phyloP scores from a whole-genome alignment of 805 yeast species.

The Zygoascus ofunaensis region DNA sequence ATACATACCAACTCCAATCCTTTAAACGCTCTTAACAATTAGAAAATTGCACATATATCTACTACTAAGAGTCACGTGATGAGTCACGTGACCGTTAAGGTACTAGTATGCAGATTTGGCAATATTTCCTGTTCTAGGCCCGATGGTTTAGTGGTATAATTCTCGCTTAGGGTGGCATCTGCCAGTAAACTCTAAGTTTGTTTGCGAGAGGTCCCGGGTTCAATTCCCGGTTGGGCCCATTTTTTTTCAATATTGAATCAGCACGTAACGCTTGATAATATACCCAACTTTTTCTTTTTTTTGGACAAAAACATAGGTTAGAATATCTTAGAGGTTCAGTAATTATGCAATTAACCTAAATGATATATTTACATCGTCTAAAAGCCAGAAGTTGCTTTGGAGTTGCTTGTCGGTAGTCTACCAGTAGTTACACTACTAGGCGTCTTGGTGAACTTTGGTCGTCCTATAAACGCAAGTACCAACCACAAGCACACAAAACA shows the following conservation, averaged over 20 bases:
- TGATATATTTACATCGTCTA: background rate
- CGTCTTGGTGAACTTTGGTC: background rate
- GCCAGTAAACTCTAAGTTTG: too few relatives aligned
- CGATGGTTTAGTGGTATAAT: constrained; percentile 32
- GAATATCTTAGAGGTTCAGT: background rate
- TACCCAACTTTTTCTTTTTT: background rate
- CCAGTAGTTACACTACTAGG: too few relatives aligned
- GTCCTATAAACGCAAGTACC: constrained; percentile 9
- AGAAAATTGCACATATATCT: too few relatives aligned
- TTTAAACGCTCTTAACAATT: too few relatives aligned
- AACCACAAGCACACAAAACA: constrained; percentile 40
- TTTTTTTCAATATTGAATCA: constrained; percentile 8
- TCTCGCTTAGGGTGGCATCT: constrained; percentile 29
- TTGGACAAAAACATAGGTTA: background rate
- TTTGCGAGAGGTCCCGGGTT: constrained; percentile 32
- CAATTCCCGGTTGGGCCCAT: constrained; percentile 32
- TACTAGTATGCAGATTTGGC: constrained; percentile 11
- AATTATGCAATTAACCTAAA: background rate
- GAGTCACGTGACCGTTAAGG: too few relatives aligned
- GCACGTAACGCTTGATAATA: background rate
- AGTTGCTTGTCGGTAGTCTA: background rate
- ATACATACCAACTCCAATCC: too few relatives aligned
- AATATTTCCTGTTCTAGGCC: too few relatives aligned
- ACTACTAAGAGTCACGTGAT: too few relatives aligned
- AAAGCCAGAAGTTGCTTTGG: background rate